Evolutionary conservation across 2,329 filamentous ascomycete genomes (phyloP).

Genomic region (Xylariales sp.): DNA sequence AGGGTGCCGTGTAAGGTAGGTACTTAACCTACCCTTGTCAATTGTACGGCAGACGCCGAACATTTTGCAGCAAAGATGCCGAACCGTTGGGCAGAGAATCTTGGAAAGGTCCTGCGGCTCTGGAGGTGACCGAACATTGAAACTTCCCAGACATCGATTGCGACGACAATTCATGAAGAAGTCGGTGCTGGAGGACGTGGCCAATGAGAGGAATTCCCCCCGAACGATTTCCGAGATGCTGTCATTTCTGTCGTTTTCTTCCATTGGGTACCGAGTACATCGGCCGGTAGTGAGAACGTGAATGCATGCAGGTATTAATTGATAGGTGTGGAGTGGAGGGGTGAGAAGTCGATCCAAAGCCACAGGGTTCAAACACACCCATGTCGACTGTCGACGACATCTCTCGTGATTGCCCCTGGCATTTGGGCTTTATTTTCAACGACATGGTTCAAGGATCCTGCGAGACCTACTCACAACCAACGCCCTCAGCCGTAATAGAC

Average conservation of each 20-base stretch:
- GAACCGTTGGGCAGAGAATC: background rate
- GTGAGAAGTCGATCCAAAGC: too few relatives aligned
- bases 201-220: background rate
- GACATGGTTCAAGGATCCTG: slow-evolving; percentile 38
- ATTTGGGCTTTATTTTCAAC: slow-evolving; percentile 20
- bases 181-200: background rate
- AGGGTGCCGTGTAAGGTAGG: background rate
- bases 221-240: background rate
- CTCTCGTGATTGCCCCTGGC: slow-evolving; percentile 15
- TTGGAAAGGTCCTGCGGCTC: background rate
- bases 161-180: too few relatives aligned
- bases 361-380: slow-evolving; percentile 22
- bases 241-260: background rate
- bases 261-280: background rate
- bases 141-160: too few relatives aligned
- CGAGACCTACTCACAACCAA: background rate
- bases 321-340: slow-evolving; percentile 5
- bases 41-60: background rate
- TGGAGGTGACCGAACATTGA: background rate
- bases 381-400: slow-evolving; percentile 19
- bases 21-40: background rate
- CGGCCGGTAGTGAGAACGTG: slow-evolving; percentile 1
- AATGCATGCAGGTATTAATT: background rate
- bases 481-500: background rate
- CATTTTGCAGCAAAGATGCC: background rate